Evolutionary conservation across 345 rosid genomes (phyloP).

Genomic region (Boechera divaricarpa): DNA sequence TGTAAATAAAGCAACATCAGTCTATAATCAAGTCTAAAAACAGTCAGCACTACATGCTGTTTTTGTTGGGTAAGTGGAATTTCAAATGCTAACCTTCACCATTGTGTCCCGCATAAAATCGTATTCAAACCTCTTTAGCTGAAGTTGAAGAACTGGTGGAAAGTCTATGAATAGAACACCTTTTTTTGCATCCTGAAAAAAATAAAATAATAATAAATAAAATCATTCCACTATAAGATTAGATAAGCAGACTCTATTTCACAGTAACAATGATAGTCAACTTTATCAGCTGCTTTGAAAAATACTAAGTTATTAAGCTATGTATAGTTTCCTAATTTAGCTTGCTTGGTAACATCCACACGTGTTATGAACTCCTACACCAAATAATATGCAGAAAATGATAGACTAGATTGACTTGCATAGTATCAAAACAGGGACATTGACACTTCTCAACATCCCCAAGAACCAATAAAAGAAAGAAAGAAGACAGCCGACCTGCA

Average conservation of each 20-base stretch:
- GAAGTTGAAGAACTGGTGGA: slow-evolving; percentile 98
- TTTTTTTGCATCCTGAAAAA: slow-evolving; percentile 89
- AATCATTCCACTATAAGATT: slow-evolving; percentile 11
- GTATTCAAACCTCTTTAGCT: slow-evolving; percentile 94
- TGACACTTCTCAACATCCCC: slow-evolving; percentile 15
- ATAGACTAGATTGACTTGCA: slow-evolving; percentile 15
- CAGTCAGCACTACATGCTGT: slow-evolving; percentile 21
- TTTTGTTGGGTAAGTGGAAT: slow-evolving; percentile 17
- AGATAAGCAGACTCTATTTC: slow-evolving; percentile 1
- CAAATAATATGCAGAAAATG: slow-evolving; percentile 14
- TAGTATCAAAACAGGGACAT: slow-evolving; percentile 2
- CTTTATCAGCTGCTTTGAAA: slow-evolving; percentile 12
- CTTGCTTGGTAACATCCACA: slow-evolving; percentile 25
- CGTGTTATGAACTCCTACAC: background rate
- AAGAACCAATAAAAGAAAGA: slow-evolving; percentile 21
- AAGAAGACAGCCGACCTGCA: slow-evolving; percentile 69
- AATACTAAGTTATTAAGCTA: slow-evolving; percentile 3
- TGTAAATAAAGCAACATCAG: slow-evolving; percentile 43
- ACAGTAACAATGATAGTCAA: background rate
- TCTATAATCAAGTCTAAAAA: slow-evolving; percentile 16
- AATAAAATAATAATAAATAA: background rate
- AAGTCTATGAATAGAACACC: slow-evolving; percentile 93
- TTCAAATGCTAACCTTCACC: slow-evolving; percentile 80
- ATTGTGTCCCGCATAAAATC: slow-evolving; percentile 95
- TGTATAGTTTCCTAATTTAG: slow-evolving; percentile 16